A percentile compares a stretch with the other conserved stretches of the same genome.
Evolutionary conservation across 2,329 filamentous ascomycete species (phyloP).

Genomic region (Colletotrichum brevisporum): DNA sequence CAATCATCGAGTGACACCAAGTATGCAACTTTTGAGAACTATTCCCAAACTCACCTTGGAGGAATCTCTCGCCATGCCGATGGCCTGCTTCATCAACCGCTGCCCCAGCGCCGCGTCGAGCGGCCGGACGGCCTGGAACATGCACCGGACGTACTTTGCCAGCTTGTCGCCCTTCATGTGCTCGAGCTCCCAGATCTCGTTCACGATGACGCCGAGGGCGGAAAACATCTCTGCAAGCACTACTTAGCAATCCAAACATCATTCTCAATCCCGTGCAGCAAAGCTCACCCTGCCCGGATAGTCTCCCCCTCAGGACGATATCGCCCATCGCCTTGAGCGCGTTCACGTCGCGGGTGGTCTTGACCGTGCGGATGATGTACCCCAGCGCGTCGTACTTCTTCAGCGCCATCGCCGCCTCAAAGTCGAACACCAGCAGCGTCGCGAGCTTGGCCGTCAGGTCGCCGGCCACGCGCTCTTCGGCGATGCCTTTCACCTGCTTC

Average conservation of each 20-base stretch:
- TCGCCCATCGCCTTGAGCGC: constrained; percentile 77
- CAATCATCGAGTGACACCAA: neutral
- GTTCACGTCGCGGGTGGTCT: constrained; percentile 57
- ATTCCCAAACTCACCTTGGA: constrained; percentile 53
- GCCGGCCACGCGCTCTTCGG: constrained; percentile 58
- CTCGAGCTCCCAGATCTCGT: constrained; percentile 73
- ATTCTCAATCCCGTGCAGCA: too few relatives aligned
- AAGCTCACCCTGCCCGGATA: constrained; percentile 64
- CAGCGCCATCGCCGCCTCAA: constrained; percentile 80
- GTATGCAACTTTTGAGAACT: neutral
- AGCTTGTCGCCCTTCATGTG: constrained; percentile 71
- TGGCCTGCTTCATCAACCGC: constrained; percentile 75
- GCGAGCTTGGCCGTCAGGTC: constrained; percentile 75
- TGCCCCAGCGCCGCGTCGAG: constrained; percentile 69
- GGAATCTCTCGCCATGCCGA: constrained; percentile 65
- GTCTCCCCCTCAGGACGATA: constrained; percentile 68
- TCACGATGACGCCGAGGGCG: constrained; percentile 77
- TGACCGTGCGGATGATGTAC: constrained; percentile 69
- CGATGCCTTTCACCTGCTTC: constrained; percentile 53
- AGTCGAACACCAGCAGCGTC: constrained; percentile 80
- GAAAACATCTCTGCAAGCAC: constrained; percentile 60
- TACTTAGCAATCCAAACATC: neutral
- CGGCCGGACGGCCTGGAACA: constrained; percentile 78
- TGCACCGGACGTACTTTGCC: constrained; percentile 82
- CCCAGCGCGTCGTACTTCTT: constrained; percentile 77